Base-by-base conservation (phyloP, 2,329 filamentous ascomycete genomes). In the Talaromyces albobiverticillius region DNA sequence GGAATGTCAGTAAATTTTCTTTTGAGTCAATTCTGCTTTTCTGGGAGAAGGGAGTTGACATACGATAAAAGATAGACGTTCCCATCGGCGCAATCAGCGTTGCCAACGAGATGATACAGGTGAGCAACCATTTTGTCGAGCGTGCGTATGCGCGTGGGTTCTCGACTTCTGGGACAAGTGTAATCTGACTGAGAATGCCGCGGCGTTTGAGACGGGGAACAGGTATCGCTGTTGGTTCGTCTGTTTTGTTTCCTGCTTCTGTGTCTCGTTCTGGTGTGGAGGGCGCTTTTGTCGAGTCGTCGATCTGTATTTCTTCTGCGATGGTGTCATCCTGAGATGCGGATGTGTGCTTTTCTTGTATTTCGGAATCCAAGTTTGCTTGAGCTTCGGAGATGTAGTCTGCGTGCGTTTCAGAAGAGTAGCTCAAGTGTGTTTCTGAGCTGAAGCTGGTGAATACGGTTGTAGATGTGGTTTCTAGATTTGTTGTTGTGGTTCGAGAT, bases 101-200 rank as follows among this genome's bases (percentile, higher is more conserved):
- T 2, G 90, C 89, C 14, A 92, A 66, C 1, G 90, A 87, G 45
- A 96, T 82, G 42, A 92, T 82, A 32, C 83, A 77, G 0, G 90
- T 95, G 59, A 96, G 85, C 55, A 82, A 79, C 91, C 91, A 96
- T 82, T 96, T 96, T 14, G 83, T 89, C 47, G 75, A 80, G 26
- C 82, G 81, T 13, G 80, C 74, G 66, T 96, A 95, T 49, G 89
- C 82, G 54, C 86, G 84, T 0, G 92, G 88, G 26, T 86, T 79
- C 43, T 89, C 84, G 14, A 95, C 84, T 72, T 96, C 92, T 1
- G 90, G 87, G 14, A 95, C 77, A 26, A 95, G 57, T 1, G 88
- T 77, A 10, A 95, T 76, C 31, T 80, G 80, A 1, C 84, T 85
- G 45, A 96, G 78, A 1, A 95, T 75, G 0, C 91, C 91, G 62